Conservation (phyloP, 768 basidiomycete species). For the Chalciporus chontae region DNA sequence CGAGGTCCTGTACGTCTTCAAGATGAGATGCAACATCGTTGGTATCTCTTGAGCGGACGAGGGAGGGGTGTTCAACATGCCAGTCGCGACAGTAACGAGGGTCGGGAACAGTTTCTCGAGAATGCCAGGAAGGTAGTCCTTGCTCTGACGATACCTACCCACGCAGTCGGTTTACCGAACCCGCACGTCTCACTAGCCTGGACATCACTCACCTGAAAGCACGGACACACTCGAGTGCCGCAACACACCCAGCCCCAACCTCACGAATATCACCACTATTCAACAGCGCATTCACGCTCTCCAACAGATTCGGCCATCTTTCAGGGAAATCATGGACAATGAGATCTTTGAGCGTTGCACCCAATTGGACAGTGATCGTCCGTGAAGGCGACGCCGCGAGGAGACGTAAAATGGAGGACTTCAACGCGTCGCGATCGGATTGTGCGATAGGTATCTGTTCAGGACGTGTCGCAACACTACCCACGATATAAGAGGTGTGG, state of each 20-base stretch:
- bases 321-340: slow-evolving; percentile 77
- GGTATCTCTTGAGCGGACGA: slow-evolving; percentile 67
- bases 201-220: slow-evolving; percentile 38
- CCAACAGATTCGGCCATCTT: slow-evolving; percentile 67
- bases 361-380: slow-evolving; percentile 72
- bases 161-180: slow-evolving; percentile 34
- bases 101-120: slow-evolving; percentile 67
- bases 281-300: slow-evolving; percentile 63
- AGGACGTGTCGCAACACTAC: slow-evolving; percentile 41
- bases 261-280: slow-evolving; percentile 62
- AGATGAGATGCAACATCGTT: slow-evolving; percentile 77
- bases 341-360: slow-evolving; percentile 66
- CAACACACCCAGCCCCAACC: slow-evolving; percentile 79
- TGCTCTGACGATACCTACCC: slow-evolving; percentile 65
- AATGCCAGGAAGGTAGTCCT: slow-evolving; percentile 55
- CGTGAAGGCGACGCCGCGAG: slow-evolving; percentile 66
- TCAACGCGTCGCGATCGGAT: slow-evolving; percentile 73
- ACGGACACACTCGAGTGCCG: slow-evolving; percentile 71
- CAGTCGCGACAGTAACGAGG: slow-evolving; percentile 68
- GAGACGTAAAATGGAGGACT: slow-evolving; percentile 61
- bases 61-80: slow-evolving; percentile 64
- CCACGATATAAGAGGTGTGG: slow-evolving; percentile 57
- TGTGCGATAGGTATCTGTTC: slow-evolving; percentile 60
- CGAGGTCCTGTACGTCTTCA: slow-evolving; percentile 83
- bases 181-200: no score